Evolutionary conservation across 306 rosid species (phyloP), one percentile per base, ranked within the genome.

Genomic region (Medicago arabica): DNA sequence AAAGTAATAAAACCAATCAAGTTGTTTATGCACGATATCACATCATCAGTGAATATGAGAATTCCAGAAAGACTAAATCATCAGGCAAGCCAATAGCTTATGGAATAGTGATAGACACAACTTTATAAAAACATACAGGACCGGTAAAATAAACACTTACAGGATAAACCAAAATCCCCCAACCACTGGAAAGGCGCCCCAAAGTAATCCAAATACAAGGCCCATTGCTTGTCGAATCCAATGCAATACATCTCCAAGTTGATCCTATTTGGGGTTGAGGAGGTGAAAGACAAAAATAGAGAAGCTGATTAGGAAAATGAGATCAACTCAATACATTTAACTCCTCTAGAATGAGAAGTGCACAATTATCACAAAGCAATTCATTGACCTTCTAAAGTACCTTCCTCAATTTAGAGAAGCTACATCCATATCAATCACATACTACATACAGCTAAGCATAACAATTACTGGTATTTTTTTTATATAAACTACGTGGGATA

Each of bases 231-330:
- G 99, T 84, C 99, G 91, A 80, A 96, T 89, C 99, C 99, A 92
- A 81, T 96, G 99, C 88, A 96, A 88, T 15, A 96, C 96, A 68
- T 96, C 99, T 62, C 99, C 98, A 81, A 96, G 72, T 87, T 96
- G 98, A 82, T 96, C 99, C 99, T 96, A 72, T 75, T 70, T 43
- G 44, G 66, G 44, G 36, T 31, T 31, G 31, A 16, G 34, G 47
- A 50, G 31, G 59, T n/a, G 17, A 69, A 39, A 69, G 6, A 50
- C 47, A 69, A 69, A 69, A 3, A 69, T 10, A 50, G 23, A 69
- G 74, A 49, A 69, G 25, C 3, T 69, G 17, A 28, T 69, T 69
- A 69, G 61, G 19, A 50, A 5, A 69, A 50, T 50, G 46, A 39
- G 47, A 69, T 50, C 62, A 69, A 50, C 6, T 16, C 46, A 69